Evolutionary conservation across 768 basidiomycete species (phyloP).

Genomic region (Trametopsis cervina): DNA sequence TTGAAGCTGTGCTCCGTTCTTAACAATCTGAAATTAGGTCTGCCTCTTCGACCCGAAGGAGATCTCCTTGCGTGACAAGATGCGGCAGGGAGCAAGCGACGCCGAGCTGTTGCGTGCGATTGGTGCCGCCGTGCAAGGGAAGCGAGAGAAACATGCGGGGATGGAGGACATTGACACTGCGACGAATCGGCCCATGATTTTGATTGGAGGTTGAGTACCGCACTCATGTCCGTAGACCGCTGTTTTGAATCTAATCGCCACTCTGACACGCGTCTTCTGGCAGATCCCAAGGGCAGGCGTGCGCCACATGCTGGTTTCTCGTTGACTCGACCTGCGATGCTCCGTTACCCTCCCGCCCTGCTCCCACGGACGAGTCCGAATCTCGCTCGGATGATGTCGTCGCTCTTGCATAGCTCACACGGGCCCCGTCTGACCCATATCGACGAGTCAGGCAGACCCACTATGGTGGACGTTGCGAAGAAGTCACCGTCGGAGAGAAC

Average conservation of each 20-base stretch:
- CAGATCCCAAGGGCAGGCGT: background rate
- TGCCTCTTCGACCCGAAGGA: slow-evolving; percentile 84
- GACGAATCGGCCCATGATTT: slow-evolving; percentile 83
- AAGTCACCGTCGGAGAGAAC: slow-evolving; percentile 57
- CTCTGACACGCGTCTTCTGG: background rate
- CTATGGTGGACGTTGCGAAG: slow-evolving; percentile 76
- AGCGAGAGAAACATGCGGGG: slow-evolving; percentile 77
- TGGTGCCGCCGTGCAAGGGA: slow-evolving; percentile 55
- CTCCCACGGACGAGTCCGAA: background rate
- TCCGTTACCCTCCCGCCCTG: background rate
- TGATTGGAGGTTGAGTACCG: slow-evolving; percentile 85
- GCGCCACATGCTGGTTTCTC: background rate
- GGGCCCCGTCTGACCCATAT: slow-evolving; percentile 53
- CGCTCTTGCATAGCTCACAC: background rate
- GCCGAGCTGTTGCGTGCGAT: slow-evolving; percentile 54
- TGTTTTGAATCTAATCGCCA: background rate
- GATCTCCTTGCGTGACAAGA: slow-evolving; percentile 69
- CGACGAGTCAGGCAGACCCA: slow-evolving; percentile 59
- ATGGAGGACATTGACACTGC: slow-evolving; percentile 77
- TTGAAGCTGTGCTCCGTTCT: background rate
- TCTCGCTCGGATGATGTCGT: background rate
- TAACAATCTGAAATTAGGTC: slow-evolving; percentile 41
- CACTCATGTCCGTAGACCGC: background rate
- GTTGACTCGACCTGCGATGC: background rate
- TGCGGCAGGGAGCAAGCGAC: slow-evolving; percentile 62